Base-by-base conservation (phyloP, 371 early-diverging fungal species). In the Batrachochytrium dendrobatidis region DNA sequence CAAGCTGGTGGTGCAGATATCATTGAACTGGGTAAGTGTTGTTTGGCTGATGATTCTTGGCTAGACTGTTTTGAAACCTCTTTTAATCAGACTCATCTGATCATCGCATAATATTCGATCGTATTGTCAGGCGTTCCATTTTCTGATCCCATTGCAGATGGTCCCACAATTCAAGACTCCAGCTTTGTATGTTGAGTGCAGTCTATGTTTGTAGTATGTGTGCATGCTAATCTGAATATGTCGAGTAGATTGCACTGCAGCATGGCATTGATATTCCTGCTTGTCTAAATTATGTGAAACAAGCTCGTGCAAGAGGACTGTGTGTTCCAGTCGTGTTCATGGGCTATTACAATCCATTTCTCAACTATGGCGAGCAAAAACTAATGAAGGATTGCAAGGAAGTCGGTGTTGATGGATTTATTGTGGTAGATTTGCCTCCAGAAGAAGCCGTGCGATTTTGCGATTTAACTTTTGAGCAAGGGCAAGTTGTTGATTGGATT, bases 291-390 rank as follows among this genome's bases (percentile, higher is more conserved):
- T 83, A 85, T 66, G 94, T 94, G 26, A 70, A 75, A 20, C 77
- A 85, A 58, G 96, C 96, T 3, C 86, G 95, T 39, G 63, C 75
- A 28, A 76, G 77, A 46, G 96, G 96, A 15, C 83, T 96, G n/a
- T 83, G 77, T 55, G 82, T 86, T 8, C 98, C 98, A 8, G 81
- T 98, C 34, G 80, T 98, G 28, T 88, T 98, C 62, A 96, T 98
- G 97, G 96, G 95, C 32, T 98, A 98, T 83, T 94, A 89, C 80
- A 98, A 98, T 73, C 92, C 95, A 31, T 85, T 96, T 55, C 80
- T 91, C 57, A 89, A 85, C 57, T 94, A 94, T 68, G 97, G 96
- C 31, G 93, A 94, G 75, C 77, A 84, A 64, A 71, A 74, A 53
- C 75, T 95, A 53, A 86, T 94, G 66, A 68, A 83, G 46, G 87